Base-by-base conservation (phyloP, 73 alveolate species). In the Paraurostyla sp. region DNA sequence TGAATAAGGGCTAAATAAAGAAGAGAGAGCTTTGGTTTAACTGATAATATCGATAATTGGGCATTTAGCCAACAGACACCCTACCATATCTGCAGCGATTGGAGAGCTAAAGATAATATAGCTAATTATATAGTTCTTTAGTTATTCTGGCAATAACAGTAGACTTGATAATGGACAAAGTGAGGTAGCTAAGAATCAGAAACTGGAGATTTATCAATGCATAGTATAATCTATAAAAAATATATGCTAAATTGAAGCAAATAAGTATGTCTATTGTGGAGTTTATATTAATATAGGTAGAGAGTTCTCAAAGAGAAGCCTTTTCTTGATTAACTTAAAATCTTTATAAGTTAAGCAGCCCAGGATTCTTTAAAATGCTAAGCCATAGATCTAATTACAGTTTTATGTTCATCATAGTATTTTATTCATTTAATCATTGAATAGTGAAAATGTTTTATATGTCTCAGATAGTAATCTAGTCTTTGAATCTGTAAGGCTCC, bases 381-480 rank as follows among this genome's bases (percentile, higher is more conserved):
- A 22, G 25, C 41, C 13, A 11, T 65, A 6, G 58, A 38, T 1
- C 32, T 65, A 1, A 65, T 65, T 40, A 38, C 25, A 13, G 13
- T 38, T 18, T 11, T 65, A 3, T 65, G 60, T 6, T 65, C 82
- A 16, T 65, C 82, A 65, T 65, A 65, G 82, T 65, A 65, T 59
- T 22, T 38, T 13, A 18, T 32, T 36, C 22, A 4, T 0, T 65
- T 38, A 4, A 65, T 15, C 25, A 4, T 11, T 2, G 16, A 38
- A 6, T 65, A 65, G 82, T 65, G 82, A 65, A 38, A 65, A 65
- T 65, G 58, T 65, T 9, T 36, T 65, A 35, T 65, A 65, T 40
- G 1, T 65, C 2, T 3, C 6, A 33, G 56, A 65, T 33, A 65
- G 82, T 40, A 65, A 40, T 40, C 46, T 65, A 38, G 25, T 65